Percentiles rank a stretch among this genome's conserved stretches.
Conservation (phyloP, 805 yeast genomes). For the Groenewaldozyma salmanticensis region DNA sequence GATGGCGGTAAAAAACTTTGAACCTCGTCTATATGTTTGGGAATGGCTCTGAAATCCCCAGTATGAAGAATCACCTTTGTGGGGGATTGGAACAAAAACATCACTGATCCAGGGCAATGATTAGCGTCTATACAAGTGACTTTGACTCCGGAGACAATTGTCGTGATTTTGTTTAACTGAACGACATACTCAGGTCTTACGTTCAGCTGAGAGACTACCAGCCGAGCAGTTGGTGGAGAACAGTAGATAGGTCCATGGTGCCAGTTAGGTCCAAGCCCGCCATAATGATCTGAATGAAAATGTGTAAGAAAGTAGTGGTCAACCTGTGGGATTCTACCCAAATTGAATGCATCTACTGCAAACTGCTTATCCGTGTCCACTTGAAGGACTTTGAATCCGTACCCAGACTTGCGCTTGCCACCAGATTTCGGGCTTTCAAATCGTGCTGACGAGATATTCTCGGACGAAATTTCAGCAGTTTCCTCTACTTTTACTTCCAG, state of each 20-base stretch:
- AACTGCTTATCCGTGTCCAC: conserved; percentile 19
- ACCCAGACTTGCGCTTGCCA: not conserved
- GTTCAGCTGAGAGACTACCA: conserved; percentile 46
- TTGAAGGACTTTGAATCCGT: conserved; percentile 23
- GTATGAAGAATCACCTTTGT: conserved; percentile 57
- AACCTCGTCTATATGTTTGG: conserved; percentile 37
- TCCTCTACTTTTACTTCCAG: too few species aligned
- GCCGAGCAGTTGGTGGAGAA: conserved; percentile 55
- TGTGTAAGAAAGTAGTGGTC: conserved; percentile 38
- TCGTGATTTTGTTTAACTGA: too few species aligned
- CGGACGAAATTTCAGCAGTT: too few species aligned
- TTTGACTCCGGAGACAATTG: too few species aligned
- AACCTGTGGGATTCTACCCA: conserved; percentile 26
- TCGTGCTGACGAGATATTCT: too few species aligned
- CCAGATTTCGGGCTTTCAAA: not conserved
- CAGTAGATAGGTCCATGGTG: conserved; percentile 60
- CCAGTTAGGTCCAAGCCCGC: conserved; percentile 78
- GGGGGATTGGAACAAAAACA: conserved; percentile 52
- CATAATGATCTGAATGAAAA: conserved; percentile 92
- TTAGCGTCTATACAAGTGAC: conserved; percentile 75
- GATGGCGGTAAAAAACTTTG: conserved; percentile 15
- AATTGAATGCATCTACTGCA: conserved; percentile 32
- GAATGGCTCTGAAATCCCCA: conserved; percentile 81
- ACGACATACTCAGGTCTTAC: too few species aligned
- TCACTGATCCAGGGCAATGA: conserved; percentile 93